These are phyloP conservation scores for Irpex sp. DNA, from an alignment of 1,284 basidiomycete species.

Conservation along the genomic window DNA sequence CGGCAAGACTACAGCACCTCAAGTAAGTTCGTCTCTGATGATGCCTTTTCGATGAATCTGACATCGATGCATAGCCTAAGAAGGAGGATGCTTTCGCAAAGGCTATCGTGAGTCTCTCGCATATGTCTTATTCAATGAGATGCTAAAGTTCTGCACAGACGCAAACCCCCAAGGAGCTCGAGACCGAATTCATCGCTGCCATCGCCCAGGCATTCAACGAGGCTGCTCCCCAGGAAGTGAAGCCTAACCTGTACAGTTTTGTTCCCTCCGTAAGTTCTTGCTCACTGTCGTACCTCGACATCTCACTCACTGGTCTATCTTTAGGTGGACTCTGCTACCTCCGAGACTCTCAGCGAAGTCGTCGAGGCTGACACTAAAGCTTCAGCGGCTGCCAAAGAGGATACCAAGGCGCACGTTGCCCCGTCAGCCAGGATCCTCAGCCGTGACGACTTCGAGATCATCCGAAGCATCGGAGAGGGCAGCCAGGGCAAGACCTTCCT, in stretches of 20 bases:
- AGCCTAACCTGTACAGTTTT: background rate
- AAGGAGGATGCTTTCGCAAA: background rate
- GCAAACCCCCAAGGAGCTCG: background rate
- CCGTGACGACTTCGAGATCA: conserved; percentile 3
- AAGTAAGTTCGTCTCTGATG: background rate
- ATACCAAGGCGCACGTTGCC: background rate
- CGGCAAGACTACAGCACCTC: background rate
- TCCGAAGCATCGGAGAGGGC: conserved; percentile 10
- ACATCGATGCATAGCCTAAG: background rate
- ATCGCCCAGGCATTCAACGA: background rate
- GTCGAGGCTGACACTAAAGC: background rate
- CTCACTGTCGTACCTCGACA: background rate
- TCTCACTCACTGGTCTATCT: background rate
- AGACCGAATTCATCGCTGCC: background rate
- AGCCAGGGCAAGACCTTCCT: conserved; percentile 10
- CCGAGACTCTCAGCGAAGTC: background rate
- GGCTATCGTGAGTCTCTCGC: background rate
- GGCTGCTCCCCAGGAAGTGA: background rate
- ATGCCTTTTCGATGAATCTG: background rate
- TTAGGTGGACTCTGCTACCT: too few species aligned
- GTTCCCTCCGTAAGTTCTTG: background rate
- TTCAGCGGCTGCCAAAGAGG: background rate
- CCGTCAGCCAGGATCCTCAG: background rate
- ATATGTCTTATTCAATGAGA: background rate
- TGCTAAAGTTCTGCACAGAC: background rate